Evolutionary conservation across 495 filamentous ascomycete species (phyloP).

Genomic region (Geopyxis carbonaria): DNA sequence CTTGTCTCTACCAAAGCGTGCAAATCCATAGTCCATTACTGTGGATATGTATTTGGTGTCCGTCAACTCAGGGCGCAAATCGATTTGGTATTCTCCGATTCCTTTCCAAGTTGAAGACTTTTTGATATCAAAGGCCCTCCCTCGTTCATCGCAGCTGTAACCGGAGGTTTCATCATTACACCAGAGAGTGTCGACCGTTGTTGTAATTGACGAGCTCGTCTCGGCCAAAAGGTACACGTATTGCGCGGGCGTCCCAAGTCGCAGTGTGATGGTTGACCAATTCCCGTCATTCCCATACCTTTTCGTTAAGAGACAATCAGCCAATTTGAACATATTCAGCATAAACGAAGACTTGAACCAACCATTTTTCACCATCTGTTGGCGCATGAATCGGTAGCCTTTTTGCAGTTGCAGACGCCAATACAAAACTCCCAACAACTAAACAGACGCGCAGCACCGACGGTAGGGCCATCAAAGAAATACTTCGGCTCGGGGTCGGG

Average conservation of each 20-base stretch:
- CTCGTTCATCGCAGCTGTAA: conserved; percentile 1
- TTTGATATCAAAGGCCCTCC: not conserved
- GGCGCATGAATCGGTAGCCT: conserved; percentile 3
- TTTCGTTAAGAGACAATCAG: not conserved
- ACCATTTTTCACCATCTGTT: conserved; percentile 6
- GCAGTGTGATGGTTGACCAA: conserved; percentile 5
- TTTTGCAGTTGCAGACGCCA: not conserved
- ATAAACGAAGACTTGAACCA: not conserved
- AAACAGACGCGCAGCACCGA: not conserved
- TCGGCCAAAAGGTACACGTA: not conserved
- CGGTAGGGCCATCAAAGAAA: not conserved
- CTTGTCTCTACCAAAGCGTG: conserved; percentile 2
- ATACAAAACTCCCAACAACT: not conserved
- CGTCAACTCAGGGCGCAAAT: not conserved
- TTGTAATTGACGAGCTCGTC: conserved; percentile 1
- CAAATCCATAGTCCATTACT: conserved; percentile 2
- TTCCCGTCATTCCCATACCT: conserved; percentile 5
- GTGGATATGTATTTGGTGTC: not conserved
- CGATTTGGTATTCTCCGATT: not conserved
- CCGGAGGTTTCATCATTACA: not conserved
- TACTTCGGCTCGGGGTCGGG: not conserved
- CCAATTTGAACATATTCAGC: not conserved
- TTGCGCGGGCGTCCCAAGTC: conserved; percentile 1
- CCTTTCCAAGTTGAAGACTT: conserved; percentile 2
- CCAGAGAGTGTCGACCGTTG: not conserved